Evolutionary conservation across 768 basidiomycete genomes (phyloP).

Genomic region (Thelephora ganbajun): DNA sequence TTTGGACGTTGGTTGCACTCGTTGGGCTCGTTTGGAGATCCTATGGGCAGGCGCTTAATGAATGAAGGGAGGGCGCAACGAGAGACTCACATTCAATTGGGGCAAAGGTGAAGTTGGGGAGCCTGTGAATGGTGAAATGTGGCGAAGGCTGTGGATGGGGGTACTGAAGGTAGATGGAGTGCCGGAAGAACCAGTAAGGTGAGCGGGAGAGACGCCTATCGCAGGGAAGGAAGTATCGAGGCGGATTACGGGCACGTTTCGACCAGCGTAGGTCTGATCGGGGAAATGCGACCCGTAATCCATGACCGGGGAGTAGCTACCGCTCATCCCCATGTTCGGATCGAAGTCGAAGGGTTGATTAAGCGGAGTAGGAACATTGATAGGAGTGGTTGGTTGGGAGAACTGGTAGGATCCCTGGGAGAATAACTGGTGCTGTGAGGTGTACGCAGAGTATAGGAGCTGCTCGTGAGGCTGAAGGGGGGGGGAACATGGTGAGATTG

Average conservation of each 20-base stretch:
- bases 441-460: too few relatives aligned
- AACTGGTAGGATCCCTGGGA: too few relatives aligned
- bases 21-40: neutral
- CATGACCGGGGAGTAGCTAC: too few relatives aligned
- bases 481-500: too few relatives aligned
- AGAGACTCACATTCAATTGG: constrained; percentile 1
- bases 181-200: neutral
- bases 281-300: too few relatives aligned
- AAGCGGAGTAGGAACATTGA: too few relatives aligned
- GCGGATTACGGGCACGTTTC: neutral
- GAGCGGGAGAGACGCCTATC: neutral
- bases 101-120: neutral
- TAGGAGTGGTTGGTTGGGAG: too few relatives aligned
- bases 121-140: neutral
- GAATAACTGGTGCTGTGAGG: too few relatives aligned
- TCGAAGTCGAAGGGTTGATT: too few relatives aligned
- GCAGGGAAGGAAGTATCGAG: neutral
- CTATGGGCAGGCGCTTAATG: neutral
- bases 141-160: neutral
- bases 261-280: too few relatives aligned
- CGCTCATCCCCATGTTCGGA: too few relatives aligned
- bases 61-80: neutral
- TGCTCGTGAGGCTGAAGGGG: too few relatives aligned
- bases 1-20: neutral
- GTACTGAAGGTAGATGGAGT: neutral